A percentile compares a stretch with the other conserved stretches of the same genome.
Conservation (phyloP, 2,329 filamentous ascomycete species). For the Myriangium duriaei region DNA sequence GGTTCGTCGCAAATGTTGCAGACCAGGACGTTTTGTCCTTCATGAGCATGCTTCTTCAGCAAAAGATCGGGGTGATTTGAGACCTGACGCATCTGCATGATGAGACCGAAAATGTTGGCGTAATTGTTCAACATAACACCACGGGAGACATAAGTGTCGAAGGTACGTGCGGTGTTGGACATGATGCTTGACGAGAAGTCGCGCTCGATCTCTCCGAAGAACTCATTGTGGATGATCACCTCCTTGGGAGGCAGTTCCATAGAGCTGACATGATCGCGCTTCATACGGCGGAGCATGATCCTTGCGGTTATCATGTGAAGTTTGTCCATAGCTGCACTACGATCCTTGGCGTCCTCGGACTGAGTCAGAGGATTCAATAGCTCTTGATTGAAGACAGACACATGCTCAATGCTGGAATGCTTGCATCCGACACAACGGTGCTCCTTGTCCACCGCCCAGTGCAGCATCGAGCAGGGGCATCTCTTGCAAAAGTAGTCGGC, state of each 20-base stretch:
- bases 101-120: conserved; percentile 95
- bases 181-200: conserved; percentile 95
- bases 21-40: conserved; percentile 78
- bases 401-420: conserved; percentile 51
- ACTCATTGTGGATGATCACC: conserved; percentile 81
- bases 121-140: conserved; percentile 93
- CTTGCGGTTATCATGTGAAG: conserved; percentile 78
- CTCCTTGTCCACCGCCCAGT: conserved; percentile 67
- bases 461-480: conserved; percentile 66
- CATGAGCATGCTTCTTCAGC: conserved; percentile 72
- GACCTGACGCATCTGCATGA: conserved; percentile 98
- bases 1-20: conserved; percentile 95
- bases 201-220: conserved; percentile 91
- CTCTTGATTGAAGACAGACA: conserved; percentile 89
- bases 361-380: conserved; percentile 64
- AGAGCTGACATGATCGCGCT: conserved; percentile 81
- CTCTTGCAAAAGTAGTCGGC: conserved; percentile 88
- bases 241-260: conserved; percentile 97
- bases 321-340: conserved; percentile 62
- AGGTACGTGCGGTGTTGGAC: conserved; percentile 75
- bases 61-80: conserved; percentile 93
- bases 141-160: conserved; percentile 89
- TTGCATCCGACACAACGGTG: conserved; percentile 60
- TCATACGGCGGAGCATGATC: conserved; percentile 91
- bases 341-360: conserved; percentile 36